Conservation (phyloP, 176 grass and related monocot genomes). For the Oryza glaberrima region DNA sequence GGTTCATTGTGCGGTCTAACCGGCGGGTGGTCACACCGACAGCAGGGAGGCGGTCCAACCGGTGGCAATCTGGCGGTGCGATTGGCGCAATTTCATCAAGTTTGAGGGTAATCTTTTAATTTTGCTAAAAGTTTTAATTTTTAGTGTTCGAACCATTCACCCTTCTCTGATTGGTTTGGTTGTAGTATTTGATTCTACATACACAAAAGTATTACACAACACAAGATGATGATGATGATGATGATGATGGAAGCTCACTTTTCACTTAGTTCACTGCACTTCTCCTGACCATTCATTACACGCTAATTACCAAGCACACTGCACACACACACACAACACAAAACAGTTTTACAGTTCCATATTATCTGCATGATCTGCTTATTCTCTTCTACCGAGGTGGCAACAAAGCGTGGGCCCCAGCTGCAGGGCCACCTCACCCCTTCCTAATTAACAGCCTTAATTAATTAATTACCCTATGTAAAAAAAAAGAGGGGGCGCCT, state of each 20-base stretch:
- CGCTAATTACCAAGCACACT: not conserved
- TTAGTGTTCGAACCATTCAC: no score
- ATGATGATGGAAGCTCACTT: conserved; percentile 6
- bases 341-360: not conserved
- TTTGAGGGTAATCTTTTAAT: no score
- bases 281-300: not conserved
- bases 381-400: conserved; percentile 34
- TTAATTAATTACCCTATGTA: not conserved
- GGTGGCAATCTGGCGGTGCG: no score
- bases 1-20: no score
- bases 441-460: not conserved
- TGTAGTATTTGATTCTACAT: no score
- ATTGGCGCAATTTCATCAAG: no score
- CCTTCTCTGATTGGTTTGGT: no score
- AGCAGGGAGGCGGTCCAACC: no score
- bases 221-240: not conserved
- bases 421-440: not conserved
- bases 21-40: no score
- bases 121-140: no score
- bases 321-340: not conserved
- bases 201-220: not conserved
- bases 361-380: conserved; percentile 19
- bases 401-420: conserved; percentile 22
- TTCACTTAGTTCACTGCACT: not conserved
- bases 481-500: not conserved